Conservation (phyloP, 2,329 filamentous ascomycete genomes). For the Truncatella angustata region DNA sequence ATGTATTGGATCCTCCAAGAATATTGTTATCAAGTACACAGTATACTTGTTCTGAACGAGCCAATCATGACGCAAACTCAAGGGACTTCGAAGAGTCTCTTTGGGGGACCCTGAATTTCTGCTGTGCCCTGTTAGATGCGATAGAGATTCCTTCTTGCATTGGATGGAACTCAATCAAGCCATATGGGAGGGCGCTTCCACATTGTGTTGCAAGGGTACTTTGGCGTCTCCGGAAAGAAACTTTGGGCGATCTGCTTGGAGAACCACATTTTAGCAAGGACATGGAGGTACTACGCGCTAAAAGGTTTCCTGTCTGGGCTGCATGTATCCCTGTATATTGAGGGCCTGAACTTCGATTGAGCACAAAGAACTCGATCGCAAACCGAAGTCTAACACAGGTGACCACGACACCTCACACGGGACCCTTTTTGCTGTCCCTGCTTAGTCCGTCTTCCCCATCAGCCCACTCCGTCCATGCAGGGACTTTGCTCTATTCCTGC, state of each 20-base stretch:
- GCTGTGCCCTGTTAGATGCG: no score
- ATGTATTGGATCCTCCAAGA: no score
- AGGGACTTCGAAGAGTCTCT: not conserved
- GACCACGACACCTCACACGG: conserved; percentile 1
- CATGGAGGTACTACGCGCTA: conserved; percentile 7
- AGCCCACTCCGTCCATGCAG: not conserved
- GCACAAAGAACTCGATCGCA: conserved; percentile 5
- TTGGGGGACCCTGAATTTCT: not conserved
- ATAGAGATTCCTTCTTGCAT: no score
- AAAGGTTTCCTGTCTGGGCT: not conserved
- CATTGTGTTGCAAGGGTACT: not conserved
- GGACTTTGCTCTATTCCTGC: not conserved
- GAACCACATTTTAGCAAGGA: not conserved
- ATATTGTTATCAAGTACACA: not conserved
- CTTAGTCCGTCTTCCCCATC: not conserved
- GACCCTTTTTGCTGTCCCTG: not conserved
- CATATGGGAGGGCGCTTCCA: no score
- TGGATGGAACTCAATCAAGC: no score
- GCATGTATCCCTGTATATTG: not conserved
- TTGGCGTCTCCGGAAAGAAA: not conserved
- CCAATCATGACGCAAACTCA: not conserved
- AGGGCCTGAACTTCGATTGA: conserved; percentile 9
- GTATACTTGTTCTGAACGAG: not conserved
- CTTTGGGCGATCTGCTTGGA: not conserved
- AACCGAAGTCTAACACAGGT: not conserved